Evolutionary conservation across 331 rosid species (phyloP), one percentile per base, ranked within the genome.

Genomic region (Phaseolus coccineus): DNA sequence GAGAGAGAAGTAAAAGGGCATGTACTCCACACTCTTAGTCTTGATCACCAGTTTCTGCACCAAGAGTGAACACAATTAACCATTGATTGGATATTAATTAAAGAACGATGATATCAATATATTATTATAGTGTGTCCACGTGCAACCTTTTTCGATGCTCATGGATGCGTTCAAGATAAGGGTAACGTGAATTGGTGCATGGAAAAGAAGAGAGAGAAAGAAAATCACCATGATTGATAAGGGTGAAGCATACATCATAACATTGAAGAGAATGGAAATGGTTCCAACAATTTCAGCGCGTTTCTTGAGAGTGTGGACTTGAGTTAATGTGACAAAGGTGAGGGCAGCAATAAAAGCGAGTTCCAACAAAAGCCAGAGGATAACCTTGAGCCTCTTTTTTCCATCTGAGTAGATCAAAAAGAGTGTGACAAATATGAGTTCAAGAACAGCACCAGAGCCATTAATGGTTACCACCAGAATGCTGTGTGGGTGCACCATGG

Each of bases 171-270:
- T 19, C 22, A 19, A 19, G 22, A 19, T 19, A 19, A 19, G 22
- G 37, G 4, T 33, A 33, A 35, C 39, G 4, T 35, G 39, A 35
- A 35, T 4, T 35, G 4, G 4, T 35, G 0, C 11, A 40, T 40
- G 3, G 3, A 8, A 40, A 40, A 8, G 12, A 40, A 40, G 47
- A 42, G 12, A 40, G 8, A 40, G 46, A 42, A 42, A 42, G 47
- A 42, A 8, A 42, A 2, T 8, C 9, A 42, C 99, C 90, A 96
- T 96, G 80, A 96, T 69, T 0, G 92, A 37, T 59, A 96, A 78
- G 2, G 98, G 98, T 0, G 98, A 69, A 69, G 97, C 99, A 52
- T 90, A 93, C 98, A 93, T 96, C 94, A 90, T 87, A 68, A 93
- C 83, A 89, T 90, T 93, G 83, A 86, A 90, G 55, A 89, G 27